A percentile compares a stretch with the other conserved stretches of the same genome.
These are phyloP conservation scores for Neurospora sp. DNA, from an alignment of 495 filamentous ascomycete genomes.

Conservation along the genomic window DNA sequence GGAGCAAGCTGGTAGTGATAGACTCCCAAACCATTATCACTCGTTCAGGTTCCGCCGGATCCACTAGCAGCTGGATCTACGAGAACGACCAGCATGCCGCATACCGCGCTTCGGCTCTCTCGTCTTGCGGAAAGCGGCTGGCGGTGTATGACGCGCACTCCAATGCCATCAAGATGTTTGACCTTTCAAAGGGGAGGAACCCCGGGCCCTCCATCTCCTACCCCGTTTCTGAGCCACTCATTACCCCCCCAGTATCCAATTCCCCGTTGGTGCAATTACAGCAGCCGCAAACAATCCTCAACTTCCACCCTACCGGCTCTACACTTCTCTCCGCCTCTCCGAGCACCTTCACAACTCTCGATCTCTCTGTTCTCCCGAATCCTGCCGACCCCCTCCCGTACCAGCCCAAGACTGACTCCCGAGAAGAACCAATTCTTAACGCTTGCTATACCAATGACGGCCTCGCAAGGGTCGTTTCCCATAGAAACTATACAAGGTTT, in stretches of 20 bases:
- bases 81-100: neutral
- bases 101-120: neutral
- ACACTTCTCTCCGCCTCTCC: neutral
- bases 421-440: neutral
- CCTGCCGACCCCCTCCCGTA: neutral
- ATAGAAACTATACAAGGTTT: neutral
- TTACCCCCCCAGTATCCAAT: neutral
- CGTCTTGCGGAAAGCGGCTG: neutral
- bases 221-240: neutral
- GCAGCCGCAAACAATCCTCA: neutral
- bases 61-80: neutral
- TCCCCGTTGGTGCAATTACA: neutral
- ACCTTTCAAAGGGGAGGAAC: neutral
- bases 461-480: neutral
- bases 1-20: neutral
- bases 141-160: neutral
- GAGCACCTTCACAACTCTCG: neutral
- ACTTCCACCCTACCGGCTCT: neutral
- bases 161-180: neutral
- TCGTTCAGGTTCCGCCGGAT: neutral
- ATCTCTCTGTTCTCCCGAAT: neutral
- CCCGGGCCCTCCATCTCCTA: neutral
- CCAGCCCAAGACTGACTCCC: neutral
- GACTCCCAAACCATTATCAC: neutral
- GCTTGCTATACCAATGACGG: neutral